These are phyloP conservation scores for Scheffersomyces insectosa DNA, from an alignment of 1,139 yeast genomes.

Conservation along the genomic window DNA sequence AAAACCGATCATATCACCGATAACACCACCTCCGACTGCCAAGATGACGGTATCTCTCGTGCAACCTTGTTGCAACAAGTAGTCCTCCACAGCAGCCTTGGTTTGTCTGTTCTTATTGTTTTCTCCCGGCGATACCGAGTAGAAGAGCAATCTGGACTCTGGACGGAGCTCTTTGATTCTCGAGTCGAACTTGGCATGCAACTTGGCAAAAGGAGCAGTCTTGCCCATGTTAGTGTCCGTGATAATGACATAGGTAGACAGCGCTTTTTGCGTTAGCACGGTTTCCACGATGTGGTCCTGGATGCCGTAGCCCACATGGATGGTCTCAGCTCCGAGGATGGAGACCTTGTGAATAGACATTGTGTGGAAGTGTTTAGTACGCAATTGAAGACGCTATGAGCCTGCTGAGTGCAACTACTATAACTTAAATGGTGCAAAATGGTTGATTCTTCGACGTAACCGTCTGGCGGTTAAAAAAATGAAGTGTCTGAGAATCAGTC, in stretches of 20 bases:
- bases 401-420: not conserved
- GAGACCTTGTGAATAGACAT: constrained; percentile 52
- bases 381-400: not conserved
- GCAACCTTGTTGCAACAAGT: constrained; percentile 79
- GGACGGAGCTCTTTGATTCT: constrained; percentile 34
- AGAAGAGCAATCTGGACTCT: constrained; percentile 66
- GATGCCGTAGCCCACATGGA: constrained; percentile 89
- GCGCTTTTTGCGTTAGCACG: constrained; percentile 59
- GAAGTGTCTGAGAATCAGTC: no score
- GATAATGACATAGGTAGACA: constrained; percentile 89
- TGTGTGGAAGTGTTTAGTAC: constrained; percentile 16
- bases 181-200: constrained; percentile 33
- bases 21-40: constrained; percentile 98
- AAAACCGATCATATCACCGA: constrained; percentile 98
- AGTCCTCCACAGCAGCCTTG: constrained; percentile 93
- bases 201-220: constrained; percentile 57
- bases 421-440: no score
- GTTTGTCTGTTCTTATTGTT: constrained; percentile 84
- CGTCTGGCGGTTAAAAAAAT: no score
- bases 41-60: constrained; percentile 93
- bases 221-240: constrained; percentile 82
- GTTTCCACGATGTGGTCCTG: constrained; percentile 74
- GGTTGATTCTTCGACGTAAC: no score
- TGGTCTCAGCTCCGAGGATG: constrained; percentile 79
- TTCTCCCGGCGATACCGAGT: constrained; percentile 90